These are phyloP conservation scores for Kwoniella mangroviensis DNA, from an alignment of 768 basidiomycete species.

Conservation along the genomic window DNA sequence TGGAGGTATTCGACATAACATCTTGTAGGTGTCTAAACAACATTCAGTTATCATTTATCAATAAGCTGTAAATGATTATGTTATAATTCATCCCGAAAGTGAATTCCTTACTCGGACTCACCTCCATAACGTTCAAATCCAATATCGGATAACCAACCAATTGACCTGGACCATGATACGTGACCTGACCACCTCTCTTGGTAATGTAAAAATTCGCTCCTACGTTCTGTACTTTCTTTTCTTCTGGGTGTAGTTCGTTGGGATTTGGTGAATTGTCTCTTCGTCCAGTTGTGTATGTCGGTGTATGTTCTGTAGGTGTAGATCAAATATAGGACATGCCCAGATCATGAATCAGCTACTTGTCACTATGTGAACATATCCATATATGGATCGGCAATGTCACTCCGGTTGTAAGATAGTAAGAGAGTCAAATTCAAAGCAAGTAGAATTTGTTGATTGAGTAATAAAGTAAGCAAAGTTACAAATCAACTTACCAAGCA, in stretches of 20 bases:
- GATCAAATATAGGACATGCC: not conserved
- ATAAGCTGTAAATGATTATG: not conserved
- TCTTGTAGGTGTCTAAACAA: conserved; percentile 44
- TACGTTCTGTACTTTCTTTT: conserved; percentile 67
- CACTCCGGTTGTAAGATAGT: not conserved
- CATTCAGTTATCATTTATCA: not conserved
- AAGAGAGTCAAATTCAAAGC: not conserved
- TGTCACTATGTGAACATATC: no score
- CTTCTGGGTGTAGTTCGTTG: conserved; percentile 67
- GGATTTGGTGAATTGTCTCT: conserved; percentile 64
- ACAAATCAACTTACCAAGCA: conserved; percentile 48
- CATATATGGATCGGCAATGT: no score
- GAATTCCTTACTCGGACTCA: conserved; percentile 57
- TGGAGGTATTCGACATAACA: conserved; percentile 84
- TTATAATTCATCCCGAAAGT: no score
- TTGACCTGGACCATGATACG: conserved; percentile 97
- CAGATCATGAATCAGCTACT: no score
- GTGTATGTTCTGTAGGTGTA: conserved; percentile 77
- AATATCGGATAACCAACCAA: conserved; percentile 93
- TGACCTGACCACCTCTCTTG: conserved; percentile 86
- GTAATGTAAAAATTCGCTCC: conserved; percentile 88
- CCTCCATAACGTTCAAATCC: conserved; percentile 79
- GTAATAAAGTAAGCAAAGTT: not conserved
- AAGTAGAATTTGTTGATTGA: conserved; percentile 21
- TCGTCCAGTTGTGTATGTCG: conserved; percentile 93